phyloP scores from a whole-genome alignment of 108 stramenopile genomes.

The Chaetoceros muelleri region DNA sequence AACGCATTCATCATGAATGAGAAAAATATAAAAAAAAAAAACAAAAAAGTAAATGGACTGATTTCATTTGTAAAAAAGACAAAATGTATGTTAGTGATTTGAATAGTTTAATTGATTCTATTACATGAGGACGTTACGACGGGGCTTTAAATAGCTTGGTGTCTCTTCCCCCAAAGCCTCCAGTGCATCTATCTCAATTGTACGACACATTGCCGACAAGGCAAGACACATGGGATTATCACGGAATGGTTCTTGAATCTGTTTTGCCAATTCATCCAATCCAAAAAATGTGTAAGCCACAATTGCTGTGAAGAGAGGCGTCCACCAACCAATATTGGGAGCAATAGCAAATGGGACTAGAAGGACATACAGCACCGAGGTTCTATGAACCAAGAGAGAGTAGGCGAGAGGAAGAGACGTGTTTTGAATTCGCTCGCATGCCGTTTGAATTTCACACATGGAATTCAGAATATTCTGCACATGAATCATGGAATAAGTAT shows the following conservation, averaged over 20 bases:
- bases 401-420: slow-evolving; percentile 11
- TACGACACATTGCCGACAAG: slow-evolving; percentile 11
- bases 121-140: background rate
- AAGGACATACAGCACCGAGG: slow-evolving; percentile 7
- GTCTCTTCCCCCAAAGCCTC: slow-evolving; percentile 1
- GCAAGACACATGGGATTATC: slow-evolving; percentile 8
- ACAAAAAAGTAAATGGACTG: no score
- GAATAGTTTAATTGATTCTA: no score
- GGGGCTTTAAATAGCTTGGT: slow-evolving; percentile 1
- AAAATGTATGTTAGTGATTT: no score
- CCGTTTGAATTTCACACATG: slow-evolving; percentile 10
- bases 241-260: slow-evolving; percentile 15
- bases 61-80: no score
- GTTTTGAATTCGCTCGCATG: slow-evolving; percentile 14
- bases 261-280: slow-evolving; percentile 9
- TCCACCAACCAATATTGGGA: slow-evolving; percentile 7
- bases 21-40: no score
- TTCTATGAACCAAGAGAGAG: slow-evolving; percentile 9
- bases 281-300: slow-evolving; percentile 15
- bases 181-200: slow-evolving; percentile 10
- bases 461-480: slow-evolving; percentile 1
- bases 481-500: slow-evolving; percentile 11
- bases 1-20: background rate
- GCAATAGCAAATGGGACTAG: slow-evolving; percentile 12
- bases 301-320: slow-evolving; percentile 8